Evolutionary conservation across 2,329 filamentous ascomycete genomes (phyloP).

Genomic region (Xylaria sp.): DNA sequence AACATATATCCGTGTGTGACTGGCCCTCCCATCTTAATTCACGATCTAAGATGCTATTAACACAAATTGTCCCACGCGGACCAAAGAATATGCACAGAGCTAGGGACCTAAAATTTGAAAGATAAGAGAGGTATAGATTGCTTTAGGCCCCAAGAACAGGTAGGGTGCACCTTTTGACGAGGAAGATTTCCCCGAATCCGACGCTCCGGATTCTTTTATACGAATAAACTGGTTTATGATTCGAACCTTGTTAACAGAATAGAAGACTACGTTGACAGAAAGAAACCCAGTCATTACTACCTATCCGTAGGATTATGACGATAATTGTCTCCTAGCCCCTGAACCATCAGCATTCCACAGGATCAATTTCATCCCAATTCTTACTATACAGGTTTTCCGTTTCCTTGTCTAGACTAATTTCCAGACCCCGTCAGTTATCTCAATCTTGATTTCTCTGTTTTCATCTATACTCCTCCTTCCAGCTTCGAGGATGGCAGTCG

Average conservation of each 20-base stretch:
- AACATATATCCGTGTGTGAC: background rate
- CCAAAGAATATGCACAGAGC: background rate
- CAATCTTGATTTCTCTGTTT: slow-evolving; percentile 79
- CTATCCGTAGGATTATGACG: background rate
- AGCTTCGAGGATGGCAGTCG: slow-evolving; percentile 90
- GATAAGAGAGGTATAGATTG: background rate
- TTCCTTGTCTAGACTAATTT: slow-evolving; percentile 61
- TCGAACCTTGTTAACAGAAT: background rate
- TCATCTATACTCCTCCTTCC: slow-evolving; percentile 87
- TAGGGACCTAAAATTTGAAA: background rate
- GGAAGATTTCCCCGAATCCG: background rate
- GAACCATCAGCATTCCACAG: background rate
- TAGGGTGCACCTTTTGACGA: background rate
- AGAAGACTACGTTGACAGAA: background rate
- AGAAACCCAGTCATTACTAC: background rate
- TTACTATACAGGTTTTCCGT: slow-evolving; percentile 14
- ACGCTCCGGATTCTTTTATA: background rate
- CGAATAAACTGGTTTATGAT: background rate
- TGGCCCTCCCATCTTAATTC: background rate
- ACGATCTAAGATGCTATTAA: background rate
- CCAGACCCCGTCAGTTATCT: slow-evolving; percentile 73
- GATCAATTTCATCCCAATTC: background rate
- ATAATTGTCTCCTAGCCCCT: background rate
- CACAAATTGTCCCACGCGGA: background rate
- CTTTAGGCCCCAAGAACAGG: background rate